Conservation (phyloP, 352 stramenopile genomes). For the Globisporangium mamillatum region DNA sequence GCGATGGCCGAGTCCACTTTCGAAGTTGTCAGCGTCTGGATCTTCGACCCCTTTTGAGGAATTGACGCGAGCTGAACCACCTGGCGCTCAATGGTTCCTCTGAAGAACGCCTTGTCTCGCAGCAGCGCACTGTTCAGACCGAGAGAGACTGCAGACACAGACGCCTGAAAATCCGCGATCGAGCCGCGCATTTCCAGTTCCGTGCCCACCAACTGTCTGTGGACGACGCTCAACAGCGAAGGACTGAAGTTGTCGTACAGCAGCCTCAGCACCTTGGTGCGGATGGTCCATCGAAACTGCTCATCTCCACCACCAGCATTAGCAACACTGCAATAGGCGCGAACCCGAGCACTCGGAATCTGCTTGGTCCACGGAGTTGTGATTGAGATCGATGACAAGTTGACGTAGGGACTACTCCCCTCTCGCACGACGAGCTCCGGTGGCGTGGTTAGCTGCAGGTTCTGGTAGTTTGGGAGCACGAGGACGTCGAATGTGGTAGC, state of each 20-base stretch:
- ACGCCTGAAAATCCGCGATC: conserved; percentile 7
- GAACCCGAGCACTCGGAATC: not conserved
- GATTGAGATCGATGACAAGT: conserved; percentile 5
- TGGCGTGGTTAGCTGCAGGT: conserved; percentile 1
- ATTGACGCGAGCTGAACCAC: conserved; percentile 5
- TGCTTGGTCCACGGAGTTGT: conserved; percentile 4
- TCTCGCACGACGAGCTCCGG: conserved; percentile 11
- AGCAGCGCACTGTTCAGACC: conserved; percentile 2
- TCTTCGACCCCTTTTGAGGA: not conserved
- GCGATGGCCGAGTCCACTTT: conserved; percentile 6
- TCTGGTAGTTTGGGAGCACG: conserved; percentile 13
- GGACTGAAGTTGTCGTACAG: conserved; percentile 7
- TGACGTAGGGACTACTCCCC: not conserved
- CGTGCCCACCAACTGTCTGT: not conserved
- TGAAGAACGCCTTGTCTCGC: conserved; percentile 8
- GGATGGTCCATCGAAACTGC: conserved; percentile 14
- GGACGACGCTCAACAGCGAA: conserved; percentile 4
- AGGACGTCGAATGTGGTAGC: conserved; percentile 5
- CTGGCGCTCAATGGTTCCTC: conserved; percentile 14
- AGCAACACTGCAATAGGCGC: not conserved
- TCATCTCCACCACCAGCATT: not conserved
- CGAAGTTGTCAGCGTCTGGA: conserved; percentile 13
- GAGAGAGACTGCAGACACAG: conserved; percentile 12
- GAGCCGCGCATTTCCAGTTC: conserved; percentile 16
- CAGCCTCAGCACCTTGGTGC: conserved; percentile 6